phyloP scores from a whole-genome alignment of 1,284 basidiomycete species.

The Austropuccinia psidii region DNA sequence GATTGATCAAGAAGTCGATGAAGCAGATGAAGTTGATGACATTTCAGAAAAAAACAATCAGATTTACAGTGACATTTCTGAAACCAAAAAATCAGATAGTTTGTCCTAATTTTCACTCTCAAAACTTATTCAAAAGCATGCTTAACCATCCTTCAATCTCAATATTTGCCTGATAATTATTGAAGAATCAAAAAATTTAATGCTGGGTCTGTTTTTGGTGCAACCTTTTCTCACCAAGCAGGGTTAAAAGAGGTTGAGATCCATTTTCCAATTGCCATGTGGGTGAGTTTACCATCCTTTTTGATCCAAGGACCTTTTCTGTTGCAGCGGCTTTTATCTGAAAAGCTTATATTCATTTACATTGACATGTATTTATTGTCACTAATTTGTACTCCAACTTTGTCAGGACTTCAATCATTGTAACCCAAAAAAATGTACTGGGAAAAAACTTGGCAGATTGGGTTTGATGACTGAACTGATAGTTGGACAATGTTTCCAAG shows the following conservation, averaged over 20 bases:
- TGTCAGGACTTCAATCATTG: slow-evolving; percentile 89
- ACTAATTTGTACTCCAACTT: background rate
- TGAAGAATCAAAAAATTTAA: too few species aligned
- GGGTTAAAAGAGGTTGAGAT: background rate
- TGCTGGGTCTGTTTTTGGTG: too few species aligned
- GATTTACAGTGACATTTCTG: too few species aligned
- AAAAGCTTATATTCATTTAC: background rate
- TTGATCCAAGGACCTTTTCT: background rate
- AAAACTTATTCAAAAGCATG: too few species aligned
- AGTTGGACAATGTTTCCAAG: slow-evolving; percentile 78
- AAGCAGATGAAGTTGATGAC: background rate
- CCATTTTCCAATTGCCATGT: slow-evolving; percentile 18
- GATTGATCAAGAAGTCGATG: background rate
- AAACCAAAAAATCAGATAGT: too few species aligned
- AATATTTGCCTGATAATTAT: too few species aligned
- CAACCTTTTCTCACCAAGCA: background rate
- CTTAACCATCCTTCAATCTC: too few species aligned
- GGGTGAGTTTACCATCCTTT: slow-evolving; percentile 5
- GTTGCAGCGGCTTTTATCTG: too few species aligned
- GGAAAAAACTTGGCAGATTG: slow-evolving; percentile 81
- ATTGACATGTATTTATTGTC: too few species aligned
- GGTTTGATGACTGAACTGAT: slow-evolving; percentile 75
- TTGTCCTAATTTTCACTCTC: too few species aligned
- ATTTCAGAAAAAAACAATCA: too few species aligned
- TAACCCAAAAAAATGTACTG: slow-evolving; percentile 86